Percentiles rank a stretch among this genome's conserved stretches.
These are phyloP conservation scores for Lophiostoma macrostomum DNA, from an alignment of 495 filamentous ascomycete species.

Conservation along the genomic window DNA sequence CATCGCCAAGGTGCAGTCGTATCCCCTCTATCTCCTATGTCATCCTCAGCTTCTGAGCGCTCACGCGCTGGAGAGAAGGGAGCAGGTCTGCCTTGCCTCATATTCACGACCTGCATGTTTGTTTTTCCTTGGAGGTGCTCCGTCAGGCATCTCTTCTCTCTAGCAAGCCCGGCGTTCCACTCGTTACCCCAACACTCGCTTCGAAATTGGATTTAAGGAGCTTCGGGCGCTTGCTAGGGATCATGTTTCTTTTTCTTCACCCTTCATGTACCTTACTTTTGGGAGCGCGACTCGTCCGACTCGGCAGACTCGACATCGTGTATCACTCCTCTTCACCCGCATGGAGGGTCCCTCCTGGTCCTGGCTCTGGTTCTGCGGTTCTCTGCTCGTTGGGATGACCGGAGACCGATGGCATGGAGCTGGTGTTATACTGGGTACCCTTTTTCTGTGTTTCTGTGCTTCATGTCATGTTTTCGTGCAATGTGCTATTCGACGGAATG, in stretches of 20 bases:
- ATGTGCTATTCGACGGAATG: too few species aligned
- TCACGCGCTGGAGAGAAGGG: slow-evolving; percentile 27
- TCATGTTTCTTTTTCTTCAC: slow-evolving; percentile 4
- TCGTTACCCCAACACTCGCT: slow-evolving; percentile 10
- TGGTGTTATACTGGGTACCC: too few species aligned
- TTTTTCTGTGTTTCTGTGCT: too few species aligned
- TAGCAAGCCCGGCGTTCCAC: slow-evolving; percentile 13
- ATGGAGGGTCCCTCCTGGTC: too few species aligned
- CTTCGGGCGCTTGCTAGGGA: not conserved
- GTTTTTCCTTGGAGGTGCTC: slow-evolving; percentile 10
- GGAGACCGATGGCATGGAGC: too few species aligned
- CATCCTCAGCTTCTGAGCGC: slow-evolving; percentile 9
- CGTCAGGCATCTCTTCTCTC: slow-evolving; percentile 23
- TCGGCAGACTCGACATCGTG: too few species aligned
- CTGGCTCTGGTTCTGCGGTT: too few species aligned
- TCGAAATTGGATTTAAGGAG: slow-evolving; percentile 9
- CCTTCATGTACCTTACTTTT: slow-evolving; percentile 33
- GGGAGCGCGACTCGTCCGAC: too few species aligned
- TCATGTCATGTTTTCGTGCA: too few species aligned
- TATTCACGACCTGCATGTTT: slow-evolving; percentile 25
- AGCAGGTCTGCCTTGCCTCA: slow-evolving; percentile 30
- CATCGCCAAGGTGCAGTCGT: not conserved
- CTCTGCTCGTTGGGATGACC: too few species aligned
- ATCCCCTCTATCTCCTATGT: slow-evolving; percentile 6
- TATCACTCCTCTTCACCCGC: too few species aligned